phyloP scores from a whole-genome alignment of 75 land plant species.

The Cupressus sempervirens region DNA sequence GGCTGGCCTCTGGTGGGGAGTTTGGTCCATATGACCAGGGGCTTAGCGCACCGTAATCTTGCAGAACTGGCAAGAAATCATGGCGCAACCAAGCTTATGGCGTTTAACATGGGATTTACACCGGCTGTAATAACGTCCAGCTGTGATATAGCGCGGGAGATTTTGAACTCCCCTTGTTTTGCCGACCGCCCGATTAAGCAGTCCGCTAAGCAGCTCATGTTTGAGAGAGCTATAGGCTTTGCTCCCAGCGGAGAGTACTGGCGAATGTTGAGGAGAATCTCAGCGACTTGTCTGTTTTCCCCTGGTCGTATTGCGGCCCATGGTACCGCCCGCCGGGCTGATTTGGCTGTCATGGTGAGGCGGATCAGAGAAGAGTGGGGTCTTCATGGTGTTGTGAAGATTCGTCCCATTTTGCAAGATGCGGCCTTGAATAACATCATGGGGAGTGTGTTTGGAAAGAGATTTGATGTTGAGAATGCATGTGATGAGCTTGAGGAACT shows the following conservation, averaged over 20 bases:
- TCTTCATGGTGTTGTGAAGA: slow-evolving; percentile 6
- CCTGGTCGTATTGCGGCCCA: slow-evolving; percentile 35
- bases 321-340: slow-evolving; percentile 15
- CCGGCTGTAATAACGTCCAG: slow-evolving; percentile 44
- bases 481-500: slow-evolving; percentile 17
- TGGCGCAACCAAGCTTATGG: slow-evolving; percentile 45
- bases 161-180: slow-evolving; percentile 46
- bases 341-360: slow-evolving; percentile 14
- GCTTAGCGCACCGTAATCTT: slow-evolving; percentile 35
- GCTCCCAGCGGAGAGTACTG: slow-evolving; percentile 37
- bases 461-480: slow-evolving; percentile 16
- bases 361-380: slow-evolving; percentile 10
- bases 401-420: slow-evolving; percentile 23
- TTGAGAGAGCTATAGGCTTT: slow-evolving; percentile 39
- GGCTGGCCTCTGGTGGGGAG: slow-evolving; percentile 39
- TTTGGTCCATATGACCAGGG: slow-evolving; percentile 25
- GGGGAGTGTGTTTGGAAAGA: slow-evolving; percentile 34
- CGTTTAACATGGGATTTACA: slow-evolving; percentile 55
- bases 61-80: slow-evolving; percentile 20
- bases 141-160: slow-evolving; percentile 40
- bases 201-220: slow-evolving; percentile 39
- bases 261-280: slow-evolving; percentile 30
- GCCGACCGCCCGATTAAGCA: slow-evolving; percentile 71
- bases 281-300: slow-evolving; percentile 27
- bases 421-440: slow-evolving; percentile 39